Evolutionary conservation across 192 early-diverging fungal species (phyloP).

Genomic region (Paraglomus occultum): DNA sequence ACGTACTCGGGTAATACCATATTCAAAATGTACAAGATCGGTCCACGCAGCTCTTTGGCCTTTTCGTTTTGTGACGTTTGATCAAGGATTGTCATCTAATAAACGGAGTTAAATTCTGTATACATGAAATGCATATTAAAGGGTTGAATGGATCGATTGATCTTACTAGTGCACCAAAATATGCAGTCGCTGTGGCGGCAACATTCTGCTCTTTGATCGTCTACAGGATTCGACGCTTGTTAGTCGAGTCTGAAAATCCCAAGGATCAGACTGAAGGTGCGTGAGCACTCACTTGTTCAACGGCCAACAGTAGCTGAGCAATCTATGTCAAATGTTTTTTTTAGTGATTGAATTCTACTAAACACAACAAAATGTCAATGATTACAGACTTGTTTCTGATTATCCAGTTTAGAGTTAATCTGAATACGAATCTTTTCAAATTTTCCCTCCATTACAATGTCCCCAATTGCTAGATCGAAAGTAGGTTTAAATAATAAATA

Average conservation of each 20-base stretch:
- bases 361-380: background rate
- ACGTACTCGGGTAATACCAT: slow-evolving; percentile 37
- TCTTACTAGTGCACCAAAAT: slow-evolving; percentile 84
- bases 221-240: background rate
- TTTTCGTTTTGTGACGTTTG: slow-evolving; percentile 46
- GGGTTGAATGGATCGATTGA: background rate
- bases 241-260: background rate
- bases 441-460: slow-evolving; percentile 40
- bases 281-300: slow-evolving; percentile 44
- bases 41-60: slow-evolving; percentile 44
- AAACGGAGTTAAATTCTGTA: background rate
- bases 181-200: slow-evolving; percentile 70
- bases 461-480: no score
- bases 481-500: no score
- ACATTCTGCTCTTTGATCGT: slow-evolving; percentile 77
- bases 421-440: slow-evolving; percentile 60
- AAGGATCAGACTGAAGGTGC: no score
- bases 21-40: slow-evolving; percentile 79
- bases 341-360: background rate
- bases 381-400: slow-evolving; percentile 65
- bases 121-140: background rate
- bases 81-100: slow-evolving; percentile 53
- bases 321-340: slow-evolving; percentile 33
- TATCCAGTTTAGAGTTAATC: slow-evolving; percentile 67
- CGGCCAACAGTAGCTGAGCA: slow-evolving; percentile 56